Base-by-base conservation (phyloP, 495 filamentous ascomycete species). In the Penicillium flavigenum region DNA sequence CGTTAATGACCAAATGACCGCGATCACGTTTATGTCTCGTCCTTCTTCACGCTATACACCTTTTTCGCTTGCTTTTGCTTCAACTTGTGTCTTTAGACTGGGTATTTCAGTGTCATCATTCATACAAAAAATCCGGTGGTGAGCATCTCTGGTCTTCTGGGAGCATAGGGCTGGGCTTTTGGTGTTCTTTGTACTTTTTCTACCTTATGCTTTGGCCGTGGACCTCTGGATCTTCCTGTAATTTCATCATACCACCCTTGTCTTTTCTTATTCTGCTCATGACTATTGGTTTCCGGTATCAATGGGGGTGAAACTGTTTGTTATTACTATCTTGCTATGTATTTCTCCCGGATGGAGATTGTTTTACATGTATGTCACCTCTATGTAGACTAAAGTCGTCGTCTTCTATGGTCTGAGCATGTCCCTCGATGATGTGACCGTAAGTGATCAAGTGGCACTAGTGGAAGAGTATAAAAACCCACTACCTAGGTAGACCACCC, bases 1-100 rank as follows among this genome's bases (percentile, higher is more conserved):
- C 72, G 73, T 59, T 73, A 74, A 74, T 62, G 71, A 71, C 50
- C 51, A 42, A 60, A 70, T 68, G 69, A 71, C 66, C 46, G 41
- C 49, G 44, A 61, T 56, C 42, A 66, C 61, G 41, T 61, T 64
- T 44, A 64, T 48, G 60, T 49, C 57, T 58, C 54, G 58, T 58
- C 52, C 41, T 57, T 42, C 51, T 62, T 56, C 46, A 20, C 41
- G 20, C 52, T 56, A 36, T 55, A 52, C 48, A 50, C 38, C 55
- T 47, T 52, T 26, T 66, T 42, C 39, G 47, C 57, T 47, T 29
- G 50, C 50, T 56, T 54, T 56, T 56, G 12, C 48, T 57, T 59
- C 60, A 56, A 29, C 38, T 31, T 51, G 51, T 68, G 51, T 51
- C 49, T 59, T 62, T 64, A 60, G 52, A 60, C 50, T 47, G 52